Conservation (phyloP, 164 flowering plant genomes). For the Stephania japonica region DNA sequence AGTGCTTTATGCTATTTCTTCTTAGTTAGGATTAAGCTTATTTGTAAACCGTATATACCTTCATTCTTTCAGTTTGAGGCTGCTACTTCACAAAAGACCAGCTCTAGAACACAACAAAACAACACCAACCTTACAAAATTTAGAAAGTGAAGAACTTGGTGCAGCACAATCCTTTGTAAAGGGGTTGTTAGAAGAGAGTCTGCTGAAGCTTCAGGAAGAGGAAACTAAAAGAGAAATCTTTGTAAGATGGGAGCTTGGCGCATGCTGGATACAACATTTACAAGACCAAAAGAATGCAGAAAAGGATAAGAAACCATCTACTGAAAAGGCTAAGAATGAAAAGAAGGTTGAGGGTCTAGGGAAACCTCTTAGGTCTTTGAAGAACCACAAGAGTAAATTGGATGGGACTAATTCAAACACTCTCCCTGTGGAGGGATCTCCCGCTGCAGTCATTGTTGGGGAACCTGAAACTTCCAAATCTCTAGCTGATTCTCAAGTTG, state of each 20-base stretch:
- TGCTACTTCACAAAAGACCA: conserved; percentile 62
- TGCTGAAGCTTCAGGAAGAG: conserved; percentile 66
- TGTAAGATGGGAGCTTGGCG: conserved; percentile 99
- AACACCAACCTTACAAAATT: conserved; percentile 20
- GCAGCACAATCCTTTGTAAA: conserved; percentile 53
- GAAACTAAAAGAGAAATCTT: conserved; percentile 35
- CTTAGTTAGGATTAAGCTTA: conserved; percentile 1
- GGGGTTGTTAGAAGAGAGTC: conserved; percentile 68
- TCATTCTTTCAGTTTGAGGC: conserved; percentile 63
- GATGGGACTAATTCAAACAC: conserved; percentile 32
- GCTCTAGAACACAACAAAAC: conserved; percentile 40
- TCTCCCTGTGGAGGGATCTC: conserved; percentile 29
- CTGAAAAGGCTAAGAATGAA: conserved; percentile 62
- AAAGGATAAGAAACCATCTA: conserved; percentile 72
- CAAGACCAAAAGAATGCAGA: conserved; percentile 88
- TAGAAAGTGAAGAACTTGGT: conserved; percentile 49
- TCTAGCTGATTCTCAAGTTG: conserved; percentile 33
- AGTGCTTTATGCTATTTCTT: background rate
- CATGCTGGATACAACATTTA: conserved; percentile 98
- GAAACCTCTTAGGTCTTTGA: conserved; percentile 65
- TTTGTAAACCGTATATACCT: background rate
- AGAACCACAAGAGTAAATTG: conserved; percentile 54
- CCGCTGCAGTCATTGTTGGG: conserved; percentile 26
- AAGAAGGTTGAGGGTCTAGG: conserved; percentile 96
- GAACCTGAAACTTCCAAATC: conserved; percentile 33